Base-by-base conservation (phyloP, 2,329 filamentous ascomycete species). In the Sarocladium kiliense region DNA sequence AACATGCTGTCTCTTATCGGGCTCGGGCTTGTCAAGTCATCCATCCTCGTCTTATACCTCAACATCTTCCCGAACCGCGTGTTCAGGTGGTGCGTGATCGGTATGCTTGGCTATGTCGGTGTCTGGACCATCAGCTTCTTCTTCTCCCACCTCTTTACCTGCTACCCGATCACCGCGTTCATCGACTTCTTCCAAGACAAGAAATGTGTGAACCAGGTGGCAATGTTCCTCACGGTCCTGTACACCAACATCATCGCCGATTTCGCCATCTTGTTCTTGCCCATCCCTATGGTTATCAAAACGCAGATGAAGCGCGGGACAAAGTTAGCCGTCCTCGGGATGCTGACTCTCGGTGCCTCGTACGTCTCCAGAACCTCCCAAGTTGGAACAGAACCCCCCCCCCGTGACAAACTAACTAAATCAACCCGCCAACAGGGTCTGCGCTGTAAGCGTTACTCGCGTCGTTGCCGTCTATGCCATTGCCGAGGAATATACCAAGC, bases 91-190 rank as follows among this genome's bases (percentile, higher is more conserved):
- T 44, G 39, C 19, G 39, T 44, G 18, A 21, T 44, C 19, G 19
- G n/a, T 18, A 44, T 44, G 39, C 39, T 44, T 23, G n/a, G 39
- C 9, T 44, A 44, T 14, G 39, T 44, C 39, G 19, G 39, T 14
- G 19, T 14, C 39, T 44, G 39, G 39, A 44, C 39, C 39, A 44
- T 44, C 19, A 44, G 39, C 39, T 44, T 44, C 39, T 44, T 44
- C 39, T 44, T 44, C 39, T 44, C 39, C 4, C 39, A 44, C 39
- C 39, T 44, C 39, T 44, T 44, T 14, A 44, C 19, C 19, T 44
- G 39, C 19, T 21, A 5, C 39, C 39, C 39, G 18, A 14, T 44
- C 39, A 44, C 39, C 4, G 39, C 39, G 18, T 44, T 44, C 39
- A 44, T 44, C 39, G 39, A 44, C 39, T 44, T 44, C 19, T 44